These are phyloP conservation scores for Graphiopsis chlorocephala DNA, from an alignment of 2,329 filamentous ascomycete species.

Conservation along the genomic window DNA sequence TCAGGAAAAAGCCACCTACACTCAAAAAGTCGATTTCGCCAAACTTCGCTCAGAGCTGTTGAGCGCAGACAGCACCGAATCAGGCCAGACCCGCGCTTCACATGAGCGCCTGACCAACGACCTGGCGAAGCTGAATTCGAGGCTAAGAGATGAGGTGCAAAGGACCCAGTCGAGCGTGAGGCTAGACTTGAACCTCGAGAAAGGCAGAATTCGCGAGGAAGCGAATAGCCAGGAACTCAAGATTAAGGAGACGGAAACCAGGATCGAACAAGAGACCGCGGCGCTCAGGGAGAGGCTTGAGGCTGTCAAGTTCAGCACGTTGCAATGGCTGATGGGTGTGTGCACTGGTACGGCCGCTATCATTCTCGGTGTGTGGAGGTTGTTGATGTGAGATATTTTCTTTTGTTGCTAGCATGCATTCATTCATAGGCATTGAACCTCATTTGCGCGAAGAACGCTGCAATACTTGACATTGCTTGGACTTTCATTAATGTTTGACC, in stretches of 20 bases:
- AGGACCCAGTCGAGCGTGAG: conserved; percentile 90
- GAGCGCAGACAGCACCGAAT: conserved; percentile 86
- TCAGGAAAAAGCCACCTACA: conserved; percentile 72
- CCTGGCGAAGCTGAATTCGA: conserved; percentile 85
- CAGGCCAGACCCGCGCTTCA: conserved; percentile 78
- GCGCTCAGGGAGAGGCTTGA: conserved; percentile 87
- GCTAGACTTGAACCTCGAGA: conserved; percentile 91
- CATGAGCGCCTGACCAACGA: conserved; percentile 94
- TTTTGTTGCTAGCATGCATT: not conserved
- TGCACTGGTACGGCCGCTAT: conserved; percentile 65
- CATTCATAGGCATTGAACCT: not conserved
- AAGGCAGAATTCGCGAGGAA: conserved; percentile 93
- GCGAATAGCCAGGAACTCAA: conserved; percentile 95
- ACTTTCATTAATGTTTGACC: not conserved
- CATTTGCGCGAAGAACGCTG: not conserved
- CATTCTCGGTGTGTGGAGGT: conserved; percentile 65
- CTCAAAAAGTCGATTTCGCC: conserved; percentile 94
- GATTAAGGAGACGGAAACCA: conserved; percentile 97
- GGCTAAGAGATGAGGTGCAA: conserved; percentile 88
- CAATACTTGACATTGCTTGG: not conserved
- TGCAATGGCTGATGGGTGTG: conserved; percentile 93
- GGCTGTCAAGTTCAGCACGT: conserved; percentile 93
- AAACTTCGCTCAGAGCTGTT: conserved; percentile 93
- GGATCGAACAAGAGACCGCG: conserved; percentile 96
- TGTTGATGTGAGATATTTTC: conserved; percentile 53